Base-by-base conservation (phyloP, 1,284 basidiomycete genomes). In the Hypsizygus ulmarius region DNA sequence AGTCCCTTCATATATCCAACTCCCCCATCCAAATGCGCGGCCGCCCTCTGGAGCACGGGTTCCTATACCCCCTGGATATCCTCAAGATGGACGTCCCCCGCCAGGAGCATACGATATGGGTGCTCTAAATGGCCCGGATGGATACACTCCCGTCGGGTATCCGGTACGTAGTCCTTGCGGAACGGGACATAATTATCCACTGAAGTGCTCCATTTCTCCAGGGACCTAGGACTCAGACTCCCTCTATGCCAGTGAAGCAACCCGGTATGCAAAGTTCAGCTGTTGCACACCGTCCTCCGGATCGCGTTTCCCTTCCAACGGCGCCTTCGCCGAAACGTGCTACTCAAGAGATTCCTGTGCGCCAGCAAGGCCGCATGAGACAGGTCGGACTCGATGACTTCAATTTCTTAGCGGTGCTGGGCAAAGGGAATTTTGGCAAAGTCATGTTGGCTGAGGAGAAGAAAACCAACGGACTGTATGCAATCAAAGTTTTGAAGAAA, bases 371-470 rank as follows among this genome's bases (percentile, higher is more conserved):
- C 29, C 75, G 77, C 40, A 87, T 85, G 67, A 82, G 93, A 47
- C 96, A 94, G 70, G 90, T 99, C 55, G 93, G 94, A 0, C 76
- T 99, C 36, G 94, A 99, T 67, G 97, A 99, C 68, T 99, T 99
- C 78, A 99, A 99, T 68, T 99, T 99, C 79, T 74, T 99, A 45
- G 95, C 97, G 15, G 97, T 99, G 14, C 81, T 99, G 27, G 97
- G 97, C 50, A 99, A 99, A 71, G 97, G 97, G 64, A 99, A 99
- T 71, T 99, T 99, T 62, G 97, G 97, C 49, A 99, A 99, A 70
- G 97, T 99, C 70, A 99, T 99, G 97, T 76, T 99, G 47, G 97
- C 97, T 14, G 97, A 99, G 70, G 97, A 99, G 76, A 99, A 98
- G 81, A 84, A 80, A 62, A 81, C 84, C 21, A 93, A 84, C 61